Percentiles rank a stretch among this genome's conserved stretches.
Evolutionary conservation across 2,329 filamentous ascomycete genomes (phyloP).

Genomic region (Fusarium sp.): DNA sequence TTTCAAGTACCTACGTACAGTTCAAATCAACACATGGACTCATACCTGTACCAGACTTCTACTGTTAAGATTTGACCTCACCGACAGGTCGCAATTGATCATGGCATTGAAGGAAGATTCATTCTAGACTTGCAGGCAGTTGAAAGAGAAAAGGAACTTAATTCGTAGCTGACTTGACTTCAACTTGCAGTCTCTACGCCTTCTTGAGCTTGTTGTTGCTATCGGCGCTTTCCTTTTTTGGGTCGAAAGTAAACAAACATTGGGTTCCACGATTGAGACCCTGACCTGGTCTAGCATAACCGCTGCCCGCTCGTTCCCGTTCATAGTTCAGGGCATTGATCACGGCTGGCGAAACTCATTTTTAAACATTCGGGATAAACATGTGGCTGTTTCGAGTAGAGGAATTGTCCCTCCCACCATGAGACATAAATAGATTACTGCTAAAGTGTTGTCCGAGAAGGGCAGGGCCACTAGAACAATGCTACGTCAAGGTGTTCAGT

Average conservation of each 20-base stretch:
- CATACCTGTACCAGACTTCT: neutral
- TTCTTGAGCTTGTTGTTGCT: rapidly evolving
- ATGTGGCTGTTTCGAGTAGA: neutral
- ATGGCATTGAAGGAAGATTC: rapidly evolving
- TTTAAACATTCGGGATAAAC: neutral
- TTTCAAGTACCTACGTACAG: too few species aligned
- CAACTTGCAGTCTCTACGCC: rapidly evolving
- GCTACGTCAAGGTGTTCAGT: neutral
- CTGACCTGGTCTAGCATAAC: slow-evolving; percentile 22
- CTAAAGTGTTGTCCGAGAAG: neutral
- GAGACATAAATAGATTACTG: neutral
- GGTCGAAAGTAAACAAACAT: slow-evolving; percentile 20
- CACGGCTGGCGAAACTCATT: neutral
- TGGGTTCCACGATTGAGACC: neutral
- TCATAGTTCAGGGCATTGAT: neutral
- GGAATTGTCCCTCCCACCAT: neutral
- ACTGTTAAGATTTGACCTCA: rapidly evolving
- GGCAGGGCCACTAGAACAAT: slow-evolving; percentile 1
- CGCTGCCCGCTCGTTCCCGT: slow-evolving; percentile 16
- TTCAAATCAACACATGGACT: too few species aligned
- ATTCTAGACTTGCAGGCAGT: rapidly evolving
- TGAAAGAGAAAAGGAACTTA: neutral
- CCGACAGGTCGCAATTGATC: rapidly evolving
- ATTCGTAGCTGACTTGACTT: neutral
- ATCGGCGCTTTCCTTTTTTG: neutral